phyloP scores from a whole-genome alignment of 768 basidiomycete genomes.

The Auricularia auricula-judae region DNA sequence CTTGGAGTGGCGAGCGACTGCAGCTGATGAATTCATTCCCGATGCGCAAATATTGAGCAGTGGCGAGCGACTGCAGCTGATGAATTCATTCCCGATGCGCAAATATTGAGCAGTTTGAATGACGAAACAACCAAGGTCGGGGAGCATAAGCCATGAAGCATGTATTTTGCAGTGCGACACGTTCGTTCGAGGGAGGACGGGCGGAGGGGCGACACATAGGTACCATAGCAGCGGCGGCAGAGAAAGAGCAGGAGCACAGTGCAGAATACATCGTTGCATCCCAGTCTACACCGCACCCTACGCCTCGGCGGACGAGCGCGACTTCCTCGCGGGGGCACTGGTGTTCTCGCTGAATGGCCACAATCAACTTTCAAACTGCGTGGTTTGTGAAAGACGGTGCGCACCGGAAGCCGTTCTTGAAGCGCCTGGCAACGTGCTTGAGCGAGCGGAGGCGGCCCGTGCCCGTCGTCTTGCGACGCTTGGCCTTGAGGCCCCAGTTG shows the following conservation, averaged over 20 bases:
- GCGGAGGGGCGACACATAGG: background rate
- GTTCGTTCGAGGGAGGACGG: too few relatives aligned
- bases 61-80: too few relatives aligned
- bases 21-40: too few relatives aligned
- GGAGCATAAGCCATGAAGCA: too few relatives aligned
- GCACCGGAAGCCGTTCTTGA: conserved; percentile 98
- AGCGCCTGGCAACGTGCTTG: conserved; percentile 84
- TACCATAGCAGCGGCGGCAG: background rate
- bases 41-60: too few relatives aligned
- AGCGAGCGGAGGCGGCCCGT: conserved; percentile 93
- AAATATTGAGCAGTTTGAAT: too few relatives aligned
- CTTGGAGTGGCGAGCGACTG: too few relatives aligned
- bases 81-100: too few relatives aligned
- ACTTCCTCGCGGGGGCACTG: conserved; percentile 1
- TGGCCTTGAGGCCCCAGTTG: conserved; percentile 98
- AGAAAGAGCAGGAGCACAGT: background rate
- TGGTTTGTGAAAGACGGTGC: conserved; percentile 8
- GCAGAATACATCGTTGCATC: background rate
- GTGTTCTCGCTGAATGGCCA: conserved; percentile 5
- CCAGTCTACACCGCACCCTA: background rate
- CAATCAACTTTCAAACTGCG: background rate
- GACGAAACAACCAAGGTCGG: too few relatives aligned
- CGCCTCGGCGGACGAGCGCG: background rate
- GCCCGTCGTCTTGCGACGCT: conserved; percentile 99
- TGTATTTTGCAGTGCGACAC: too few relatives aligned